Conservation (phyloP, 805 yeast genomes). For the Naumovozyma dairenensis region DNA sequence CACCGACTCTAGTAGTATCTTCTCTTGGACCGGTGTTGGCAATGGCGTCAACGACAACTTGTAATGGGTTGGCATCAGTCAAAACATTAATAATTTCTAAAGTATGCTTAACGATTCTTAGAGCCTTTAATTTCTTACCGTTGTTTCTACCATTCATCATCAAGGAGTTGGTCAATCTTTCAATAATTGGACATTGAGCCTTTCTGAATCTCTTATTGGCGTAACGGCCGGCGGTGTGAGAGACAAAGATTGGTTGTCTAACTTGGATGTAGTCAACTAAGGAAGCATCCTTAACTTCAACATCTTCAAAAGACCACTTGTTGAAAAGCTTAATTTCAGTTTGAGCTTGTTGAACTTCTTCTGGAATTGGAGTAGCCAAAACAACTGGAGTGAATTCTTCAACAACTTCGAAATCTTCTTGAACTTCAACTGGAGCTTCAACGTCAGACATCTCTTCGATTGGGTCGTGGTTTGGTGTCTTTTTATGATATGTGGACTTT, state of each 20-base stretch:
- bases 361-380: slow-evolving; percentile 94
- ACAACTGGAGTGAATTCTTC: slow-evolving; percentile 64
- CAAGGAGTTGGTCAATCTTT: slow-evolving; percentile 98
- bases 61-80: slow-evolving; percentile 99
- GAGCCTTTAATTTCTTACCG: slow-evolving; percentile 99
- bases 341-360: slow-evolving; percentile 92
- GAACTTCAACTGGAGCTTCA: slow-evolving; percentile 50
- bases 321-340: slow-evolving; percentile 95
- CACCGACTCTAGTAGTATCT: slow-evolving; percentile 99
- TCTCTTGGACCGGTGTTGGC: slow-evolving; percentile 99
- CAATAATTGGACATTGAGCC: slow-evolving; percentile 98
- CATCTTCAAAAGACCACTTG: slow-evolving; percentile 99
- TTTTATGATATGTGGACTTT: too few relatives aligned
- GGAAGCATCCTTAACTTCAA: slow-evolving; percentile 95
- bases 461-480: slow-evolving; percentile 8
- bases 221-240: slow-evolving; percentile 99
- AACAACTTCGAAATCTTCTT: slow-evolving; percentile 61
- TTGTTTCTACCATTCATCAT: slow-evolving; percentile 99
- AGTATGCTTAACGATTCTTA: slow-evolving; percentile 98
- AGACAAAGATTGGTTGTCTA: slow-evolving; percentile 92
- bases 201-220: slow-evolving; percentile 99
- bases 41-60: slow-evolving; percentile 97
- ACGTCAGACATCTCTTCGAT: slow-evolving; percentile 77
- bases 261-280: slow-evolving; percentile 97
- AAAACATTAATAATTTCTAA: slow-evolving; percentile 94